Base-by-base conservation (phyloP, 805 yeast species). In the Nakazawaea pomicola region DNA sequence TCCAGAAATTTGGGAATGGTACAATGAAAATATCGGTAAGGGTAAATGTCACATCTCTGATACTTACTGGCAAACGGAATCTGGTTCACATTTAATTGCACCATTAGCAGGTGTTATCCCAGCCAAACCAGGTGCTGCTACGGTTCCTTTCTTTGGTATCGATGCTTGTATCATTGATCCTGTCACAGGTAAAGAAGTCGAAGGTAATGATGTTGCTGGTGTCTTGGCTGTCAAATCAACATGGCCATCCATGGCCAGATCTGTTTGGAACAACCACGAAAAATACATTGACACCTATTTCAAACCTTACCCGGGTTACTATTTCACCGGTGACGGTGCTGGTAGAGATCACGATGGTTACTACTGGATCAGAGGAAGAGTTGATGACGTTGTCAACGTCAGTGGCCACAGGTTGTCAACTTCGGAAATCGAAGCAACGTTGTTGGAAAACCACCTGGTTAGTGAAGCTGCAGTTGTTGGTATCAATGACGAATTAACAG, bases 171-270 rank as follows among this genome's bases (percentile, higher is more conserved):
- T 93, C 59, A 83, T 93, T 57, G 98, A 93, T 61, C 98, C 99
- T 31, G 91, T 87, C 33, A 64, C 86, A 30, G 99, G 98, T 52
- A 72, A 78, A 53, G 96, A 86, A 58, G 68, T 90, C 53, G 67
- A 70, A 50, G 96, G 87, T 39, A 84, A 86, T 56, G 95, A 89
- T 55, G 96, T 88, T 43, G 98, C 89, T 64, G 99, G 99, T 66
- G 97, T 93, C 23, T 72, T 93, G 49, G 97, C 96, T 25, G 78
- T 93, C 56, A 81, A 80, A 58, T 71, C 79, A 36, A 76, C 97
- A 28, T 93, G 99, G 99, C 99, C 99, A 43, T 89, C 97, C n/a
- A 90, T 93, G 81, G 93, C 98, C 23, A 83, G 99, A 68, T 80
- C 96, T 41, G 93, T 93, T 46, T 90, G 82, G 80, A 83, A 82